phyloP scores from a whole-genome alignment of 108 stramenopile species.

The Cyclotella cryptica region DNA sequence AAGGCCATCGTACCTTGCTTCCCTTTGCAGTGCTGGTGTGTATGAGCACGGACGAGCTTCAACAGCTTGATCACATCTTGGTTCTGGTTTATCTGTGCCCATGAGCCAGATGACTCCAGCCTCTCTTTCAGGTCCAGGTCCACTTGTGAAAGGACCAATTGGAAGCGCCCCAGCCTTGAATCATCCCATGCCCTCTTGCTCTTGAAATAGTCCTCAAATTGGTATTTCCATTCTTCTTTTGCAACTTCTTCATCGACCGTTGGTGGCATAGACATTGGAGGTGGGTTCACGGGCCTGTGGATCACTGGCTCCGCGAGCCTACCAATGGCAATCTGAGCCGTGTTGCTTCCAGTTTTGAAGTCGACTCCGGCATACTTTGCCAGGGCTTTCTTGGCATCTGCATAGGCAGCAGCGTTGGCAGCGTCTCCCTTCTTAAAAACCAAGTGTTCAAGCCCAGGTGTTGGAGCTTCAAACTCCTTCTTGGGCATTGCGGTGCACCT shows the following conservation, averaged over 20 bases:
- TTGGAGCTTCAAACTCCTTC: constrained; percentile 82
- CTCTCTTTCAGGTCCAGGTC: background rate
- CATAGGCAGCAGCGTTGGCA: too few relatives aligned
- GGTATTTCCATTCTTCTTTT: background rate
- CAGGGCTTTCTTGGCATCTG: too few relatives aligned
- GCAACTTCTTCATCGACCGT: background rate
- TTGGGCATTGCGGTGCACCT: background rate
- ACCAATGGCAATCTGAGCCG: too few relatives aligned
- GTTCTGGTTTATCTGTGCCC: background rate
- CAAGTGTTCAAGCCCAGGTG: constrained; percentile 96
- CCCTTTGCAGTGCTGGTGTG: background rate
- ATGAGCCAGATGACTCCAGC: background rate
- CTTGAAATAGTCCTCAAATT: background rate
- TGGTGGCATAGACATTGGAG: background rate
- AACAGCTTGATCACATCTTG: constrained; percentile 2
- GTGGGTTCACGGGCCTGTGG: too few relatives aligned
- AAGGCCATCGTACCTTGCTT: constrained; percentile 7
- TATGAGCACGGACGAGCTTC: background rate
- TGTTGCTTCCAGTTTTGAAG: too few relatives aligned
- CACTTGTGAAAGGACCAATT: too few relatives aligned
- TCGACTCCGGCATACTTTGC: too few relatives aligned
- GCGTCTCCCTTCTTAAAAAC: constrained; percentile 93
- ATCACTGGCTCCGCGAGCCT: too few relatives aligned
- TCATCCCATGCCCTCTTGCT: too few relatives aligned
- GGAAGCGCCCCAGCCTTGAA: background rate